Conservation (phyloP, 2,329 filamentous ascomycete species). For the Penicillium sp. region DNA sequence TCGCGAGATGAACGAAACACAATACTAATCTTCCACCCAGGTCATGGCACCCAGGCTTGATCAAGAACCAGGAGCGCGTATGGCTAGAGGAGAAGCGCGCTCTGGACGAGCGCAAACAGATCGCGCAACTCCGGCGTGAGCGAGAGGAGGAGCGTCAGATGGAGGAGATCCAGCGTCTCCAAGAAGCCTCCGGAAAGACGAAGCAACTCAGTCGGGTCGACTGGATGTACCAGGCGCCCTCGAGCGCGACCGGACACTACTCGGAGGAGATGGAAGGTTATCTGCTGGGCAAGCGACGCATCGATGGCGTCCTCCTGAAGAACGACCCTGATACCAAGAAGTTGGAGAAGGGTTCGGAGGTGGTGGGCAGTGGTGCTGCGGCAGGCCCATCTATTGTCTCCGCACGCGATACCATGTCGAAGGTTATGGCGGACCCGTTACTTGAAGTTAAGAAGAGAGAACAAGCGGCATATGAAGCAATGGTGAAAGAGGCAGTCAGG, state of each 20-base stretch:
- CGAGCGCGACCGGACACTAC: constrained; percentile 68
- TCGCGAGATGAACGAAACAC: background rate
- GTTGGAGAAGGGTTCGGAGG: constrained; percentile 66
- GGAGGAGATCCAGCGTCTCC: constrained; percentile 84
- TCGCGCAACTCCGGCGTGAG: constrained; percentile 87
- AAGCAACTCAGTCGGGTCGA: constrained; percentile 82
- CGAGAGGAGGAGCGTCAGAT: constrained; percentile 90
- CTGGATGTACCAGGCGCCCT: constrained; percentile 96
- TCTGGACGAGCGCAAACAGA: constrained; percentile 90
- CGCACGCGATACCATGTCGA: constrained; percentile 74
- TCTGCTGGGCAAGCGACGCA: constrained; percentile 84
- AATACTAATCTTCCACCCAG: constrained; percentile 41
- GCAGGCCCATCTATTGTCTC: constrained; percentile 61
- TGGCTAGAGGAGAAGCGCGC: constrained; percentile 91
- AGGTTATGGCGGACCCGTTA: constrained; percentile 87
- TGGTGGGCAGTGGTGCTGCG: constrained; percentile 21
- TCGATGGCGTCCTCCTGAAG: constrained; percentile 76
- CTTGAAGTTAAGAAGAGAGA: constrained; percentile 92
- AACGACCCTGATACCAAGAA: constrained; percentile 72
- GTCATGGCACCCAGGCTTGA: constrained; percentile 86
- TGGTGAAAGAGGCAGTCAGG: constrained; percentile 47
- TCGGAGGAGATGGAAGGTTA: constrained; percentile 89
- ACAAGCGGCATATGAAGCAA: constrained; percentile 69
- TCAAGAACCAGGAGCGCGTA: constrained; percentile 86
- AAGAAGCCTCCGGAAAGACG: constrained; percentile 82